Evolutionary conservation across 2,329 filamentous ascomycete genomes (phyloP), one percentile per base, ranked within the genome.

Genomic region (Colletotrichum sp.): DNA sequence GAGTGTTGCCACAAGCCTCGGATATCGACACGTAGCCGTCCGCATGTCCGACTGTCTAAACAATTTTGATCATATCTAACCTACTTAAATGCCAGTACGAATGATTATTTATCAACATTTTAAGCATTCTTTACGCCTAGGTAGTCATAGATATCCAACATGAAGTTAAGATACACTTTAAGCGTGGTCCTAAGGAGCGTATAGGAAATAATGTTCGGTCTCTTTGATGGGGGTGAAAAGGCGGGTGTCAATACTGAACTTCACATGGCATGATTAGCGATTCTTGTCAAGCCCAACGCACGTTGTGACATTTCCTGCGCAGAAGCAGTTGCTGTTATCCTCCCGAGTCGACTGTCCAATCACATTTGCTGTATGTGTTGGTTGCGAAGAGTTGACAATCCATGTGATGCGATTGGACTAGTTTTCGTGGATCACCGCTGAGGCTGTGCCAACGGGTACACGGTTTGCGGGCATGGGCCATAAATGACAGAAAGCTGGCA

Each of bases 281-380:
- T 49, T 49, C 18, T 0, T 21, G n/a, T 49, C 15, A 21, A 4
- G 0, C 44, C n/a, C n/a, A 10, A 12, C n/a, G 44, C n/a, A 49
- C 10, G 0, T 13, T 13, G n/a, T 4, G 44, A 49, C 44, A 4
- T 21, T 21, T 7, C 6, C n/a, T 21, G n/a, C 10, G 3, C 44
- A 21, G 10, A 49, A 49, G 3, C 3, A 21, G n/a, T 49, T n/a
- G 18, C n/a, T 13, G 0, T 1, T 2, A 12, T 21, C 6, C 9
- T 5, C n/a, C 3, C 4, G 24, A 21, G 10, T 13, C 6, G n/a
- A 21, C 2, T 1, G 44, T 3, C 44, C 44, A 52, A 52, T 52
- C n/a, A 21, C n/a, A 52, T 52, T 0, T 13, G 44, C 44, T 4
- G 44, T 21, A 52, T 21, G 6, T 52, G n/a, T 52, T 52, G n/a